Percentiles rank a stretch among this genome's conserved stretches.
phyloP scores from a whole-genome alignment of 2,329 filamentous ascomycete genomes.

The Verticillium alfalfae region DNA sequence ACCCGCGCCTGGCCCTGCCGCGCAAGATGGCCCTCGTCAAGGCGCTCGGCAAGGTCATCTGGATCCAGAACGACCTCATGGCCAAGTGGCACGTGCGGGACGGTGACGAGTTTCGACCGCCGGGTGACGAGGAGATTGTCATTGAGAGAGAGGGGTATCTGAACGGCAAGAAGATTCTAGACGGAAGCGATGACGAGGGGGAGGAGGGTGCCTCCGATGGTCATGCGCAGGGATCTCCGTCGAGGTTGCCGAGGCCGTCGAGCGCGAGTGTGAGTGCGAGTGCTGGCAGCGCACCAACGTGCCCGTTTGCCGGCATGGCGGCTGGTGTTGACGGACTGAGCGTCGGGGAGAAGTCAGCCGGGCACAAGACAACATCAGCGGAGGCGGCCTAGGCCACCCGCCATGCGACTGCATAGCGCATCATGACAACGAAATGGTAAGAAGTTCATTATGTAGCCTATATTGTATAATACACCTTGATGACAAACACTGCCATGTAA shows the following conservation, averaged over 20 bases:
- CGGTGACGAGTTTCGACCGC: constrained; percentile 52
- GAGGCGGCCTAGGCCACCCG: not conserved
- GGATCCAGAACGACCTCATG: constrained; percentile 84
- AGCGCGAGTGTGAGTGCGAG: constrained; percentile 9
- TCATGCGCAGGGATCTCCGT: constrained; percentile 5
- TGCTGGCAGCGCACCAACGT: constrained; percentile 4
- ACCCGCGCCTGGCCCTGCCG: constrained; percentile 60
- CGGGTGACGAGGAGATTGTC: constrained; percentile 37
- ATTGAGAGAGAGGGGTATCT: constrained; percentile 60
- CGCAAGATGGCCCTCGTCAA: constrained; percentile 70
- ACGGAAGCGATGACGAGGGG: constrained; percentile 28
- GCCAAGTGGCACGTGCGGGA: constrained; percentile 76
- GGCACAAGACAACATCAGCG: not conserved
- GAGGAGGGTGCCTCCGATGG: not conserved
- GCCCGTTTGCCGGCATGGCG: constrained; percentile 18
- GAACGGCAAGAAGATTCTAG: constrained; percentile 55
- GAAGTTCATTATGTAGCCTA: not conserved
- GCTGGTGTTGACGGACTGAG: not conserved
- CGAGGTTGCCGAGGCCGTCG: constrained; percentile 9
- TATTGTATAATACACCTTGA: not conserved
- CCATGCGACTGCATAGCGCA: not conserved
- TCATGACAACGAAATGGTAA: not conserved
- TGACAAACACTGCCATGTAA: not conserved
- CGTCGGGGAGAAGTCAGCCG: constrained; percentile 6
- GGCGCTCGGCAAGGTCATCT: constrained; percentile 74